A percentile compares a stretch with the other conserved stretches of the same genome.
Conservation (phyloP, 495 filamentous ascomycete species). For the Lasiosphaeria hispida region DNA sequence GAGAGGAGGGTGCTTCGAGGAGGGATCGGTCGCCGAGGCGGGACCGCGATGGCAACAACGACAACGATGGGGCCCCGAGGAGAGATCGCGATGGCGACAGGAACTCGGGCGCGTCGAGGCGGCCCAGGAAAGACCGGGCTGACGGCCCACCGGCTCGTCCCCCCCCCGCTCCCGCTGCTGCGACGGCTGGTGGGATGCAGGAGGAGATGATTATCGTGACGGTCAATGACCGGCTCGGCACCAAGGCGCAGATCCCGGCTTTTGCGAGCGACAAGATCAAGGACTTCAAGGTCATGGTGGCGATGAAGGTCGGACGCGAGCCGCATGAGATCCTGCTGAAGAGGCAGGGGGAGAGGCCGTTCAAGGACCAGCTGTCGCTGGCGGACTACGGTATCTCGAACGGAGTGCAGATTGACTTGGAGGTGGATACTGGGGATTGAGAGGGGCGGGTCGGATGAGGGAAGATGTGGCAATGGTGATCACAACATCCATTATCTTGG, state of each 20-base stretch:
- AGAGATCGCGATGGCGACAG: conserved; percentile 24
- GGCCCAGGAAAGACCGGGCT: conserved; percentile 18
- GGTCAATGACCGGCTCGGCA: conserved; percentile 88
- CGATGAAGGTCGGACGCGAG: conserved; percentile 78
- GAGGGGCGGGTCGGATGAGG: background rate
- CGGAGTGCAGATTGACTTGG: conserved; percentile 86
- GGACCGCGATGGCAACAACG: conserved; percentile 26
- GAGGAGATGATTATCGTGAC: conserved; percentile 90
- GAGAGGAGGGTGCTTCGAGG: conserved; percentile 17
- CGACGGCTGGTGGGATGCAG: conserved; percentile 25
- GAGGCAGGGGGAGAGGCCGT: conserved; percentile 85
- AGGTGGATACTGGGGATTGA: conserved; percentile 77
- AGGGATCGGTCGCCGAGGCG: background rate
- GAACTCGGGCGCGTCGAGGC: conserved; percentile 1
- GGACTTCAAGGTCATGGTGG: conserved; percentile 87
- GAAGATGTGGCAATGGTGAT: background rate
- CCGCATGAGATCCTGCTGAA: conserved; percentile 89
- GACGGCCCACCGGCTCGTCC: background rate
- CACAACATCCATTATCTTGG: background rate
- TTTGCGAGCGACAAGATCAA: conserved; percentile 76
- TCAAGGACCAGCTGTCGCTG: conserved; percentile 82
- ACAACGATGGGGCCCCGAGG: conserved; percentile 16
- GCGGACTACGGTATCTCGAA: conserved; percentile 88
- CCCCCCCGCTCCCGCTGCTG: background rate
- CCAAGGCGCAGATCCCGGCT: conserved; percentile 86